Percentiles rank a stretch among this genome's conserved stretches.
These are phyloP conservation scores for Leucocoprinus leucothites DNA, from an alignment of 768 basidiomycete species.

Conservation along the genomic window DNA sequence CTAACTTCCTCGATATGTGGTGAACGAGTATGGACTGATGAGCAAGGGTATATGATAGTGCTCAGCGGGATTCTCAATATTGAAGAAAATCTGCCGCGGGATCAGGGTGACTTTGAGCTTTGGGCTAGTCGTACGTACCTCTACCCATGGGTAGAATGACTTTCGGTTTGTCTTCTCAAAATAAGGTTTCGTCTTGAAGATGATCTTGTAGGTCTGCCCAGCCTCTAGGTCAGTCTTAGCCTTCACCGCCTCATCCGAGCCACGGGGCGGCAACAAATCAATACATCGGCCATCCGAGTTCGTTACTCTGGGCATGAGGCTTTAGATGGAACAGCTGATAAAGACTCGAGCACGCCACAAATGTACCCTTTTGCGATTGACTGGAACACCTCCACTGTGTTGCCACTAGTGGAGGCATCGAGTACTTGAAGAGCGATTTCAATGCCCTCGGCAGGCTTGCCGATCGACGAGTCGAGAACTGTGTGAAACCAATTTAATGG, in stretches of 20 bases:
- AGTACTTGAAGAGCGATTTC: slow-evolving; percentile 58
- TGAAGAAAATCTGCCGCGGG: slow-evolving; percentile 67
- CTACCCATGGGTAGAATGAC: slow-evolving; percentile 90
- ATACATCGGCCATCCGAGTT: slow-evolving; percentile 82
- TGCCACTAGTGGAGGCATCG: slow-evolving; percentile 28
- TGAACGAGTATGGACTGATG: slow-evolving; percentile 88
- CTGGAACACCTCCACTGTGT: slow-evolving; percentile 43
- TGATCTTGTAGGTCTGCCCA: slow-evolving; percentile 75
- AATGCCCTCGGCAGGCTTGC: slow-evolving; percentile 76
- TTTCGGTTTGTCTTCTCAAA: slow-evolving; percentile 60
- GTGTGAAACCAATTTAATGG: not conserved
- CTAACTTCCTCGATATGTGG: slow-evolving; percentile 92
- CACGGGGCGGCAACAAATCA: slow-evolving; percentile 60
- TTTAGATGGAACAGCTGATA: slow-evolving; percentile 8
- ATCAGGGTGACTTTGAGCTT: not conserved
- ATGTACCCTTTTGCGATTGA: slow-evolving; percentile 60
- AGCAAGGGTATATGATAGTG: slow-evolving; percentile 93
- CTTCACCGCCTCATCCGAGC: slow-evolving; percentile 40
- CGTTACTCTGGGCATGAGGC: slow-evolving; percentile 51
- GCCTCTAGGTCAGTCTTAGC: slow-evolving; percentile 44
- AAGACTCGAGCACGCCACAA: not conserved
- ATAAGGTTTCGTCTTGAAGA: slow-evolving; percentile 82
- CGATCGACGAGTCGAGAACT: slow-evolving; percentile 87
- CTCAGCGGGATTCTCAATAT: slow-evolving; percentile 65
- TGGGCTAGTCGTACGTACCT: slow-evolving; percentile 45